Conservation (phyloP, 768 basidiomycete species). For the Boletus subparvulus region DNA sequence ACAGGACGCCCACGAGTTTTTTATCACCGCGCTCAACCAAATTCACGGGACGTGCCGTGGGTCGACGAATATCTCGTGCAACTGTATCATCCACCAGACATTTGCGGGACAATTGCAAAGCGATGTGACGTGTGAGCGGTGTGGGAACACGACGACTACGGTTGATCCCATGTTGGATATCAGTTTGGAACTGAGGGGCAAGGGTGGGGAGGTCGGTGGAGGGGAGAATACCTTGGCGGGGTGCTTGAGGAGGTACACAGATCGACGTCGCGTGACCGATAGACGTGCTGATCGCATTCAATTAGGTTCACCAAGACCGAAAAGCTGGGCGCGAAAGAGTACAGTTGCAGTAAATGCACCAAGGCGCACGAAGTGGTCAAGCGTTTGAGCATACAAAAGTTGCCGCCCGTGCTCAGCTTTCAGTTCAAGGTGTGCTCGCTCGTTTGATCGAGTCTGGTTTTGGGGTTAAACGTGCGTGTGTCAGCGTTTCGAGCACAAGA, state of each 20-base stretch:
- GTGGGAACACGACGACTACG: conserved; percentile 74
- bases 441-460: neutral
- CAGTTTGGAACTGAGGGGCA: conserved; percentile 75
- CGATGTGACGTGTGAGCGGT: conserved; percentile 86
- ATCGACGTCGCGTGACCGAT: neutral
- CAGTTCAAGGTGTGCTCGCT: conserved; percentile 73
- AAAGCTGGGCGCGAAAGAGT: conserved; percentile 78
- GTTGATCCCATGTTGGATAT: conserved; percentile 90
- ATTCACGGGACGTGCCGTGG: conserved; percentile 79
- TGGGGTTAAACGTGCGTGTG: neutral
- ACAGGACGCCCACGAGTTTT: conserved; percentile 91
- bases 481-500: conserved; percentile 91
- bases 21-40: conserved; percentile 81
- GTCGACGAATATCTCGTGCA: conserved; percentile 75
- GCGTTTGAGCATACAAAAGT: conserved; percentile 76
- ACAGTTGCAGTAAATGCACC: conserved; percentile 80
- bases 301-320: conserved; percentile 83
- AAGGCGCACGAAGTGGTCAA: conserved; percentile 80
- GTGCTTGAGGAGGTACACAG: conserved; percentile 67
- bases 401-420: conserved; percentile 89
- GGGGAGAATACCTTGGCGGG: conserved; percentile 70
- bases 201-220: conserved; percentile 41
- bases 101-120: conserved; percentile 87
- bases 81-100: conserved; percentile 88
- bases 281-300: neutral